Base-by-base conservation (phyloP, 495 filamentous ascomycete genomes). In the Aspergillus steynii region DNA sequence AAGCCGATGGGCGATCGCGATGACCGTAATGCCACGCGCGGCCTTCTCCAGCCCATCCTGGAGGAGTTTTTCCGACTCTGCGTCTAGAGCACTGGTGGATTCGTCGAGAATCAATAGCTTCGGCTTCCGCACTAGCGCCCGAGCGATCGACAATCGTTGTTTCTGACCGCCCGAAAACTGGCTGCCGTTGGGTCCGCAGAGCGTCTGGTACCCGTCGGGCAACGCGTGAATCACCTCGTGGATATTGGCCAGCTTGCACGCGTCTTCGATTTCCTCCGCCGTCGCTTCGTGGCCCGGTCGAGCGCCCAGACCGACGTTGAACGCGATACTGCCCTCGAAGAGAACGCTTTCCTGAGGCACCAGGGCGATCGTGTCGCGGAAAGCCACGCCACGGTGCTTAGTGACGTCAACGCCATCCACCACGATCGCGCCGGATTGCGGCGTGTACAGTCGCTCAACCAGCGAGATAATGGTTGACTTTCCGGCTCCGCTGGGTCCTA, bases 1-100 rank as follows among this genome's bases (percentile, higher is more conserved):
- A 50, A 95, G 71, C 2, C 91, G 78, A 74, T 96, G 92, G n/a
- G 91, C 91, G 54, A 94, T 86, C 4, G 85, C 89, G 47, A 93
- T 79, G 47, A 88, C 88, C 0, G 88, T 95, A 31, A 93, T 89
- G 12, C 88, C 91, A 61, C 85, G 83, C 3, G 83, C 76, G 7
- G 87, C 84, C 48, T 80, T 72, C 61, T 88, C 86, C 55, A 93
- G 81, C 2, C 88, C 88, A 34, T 81, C 80, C 71, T 93, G 89
- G 20, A 95, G 80, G 34, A 88, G 72, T 65, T 82, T 82, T 76
- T 95, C 90, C 20, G 83, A 85, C 72, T 90, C 84, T 9, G 86
- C 85, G 61, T 96, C 91, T 45, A 93, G 75, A n/a, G 85, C 85
- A 48, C 80, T 85, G 5, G 91, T 94, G 1, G 90, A 88, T 72